Evolutionary conservation across 257 asterid genomes (phyloP).

Genomic region (Capsicum baccatum): DNA sequence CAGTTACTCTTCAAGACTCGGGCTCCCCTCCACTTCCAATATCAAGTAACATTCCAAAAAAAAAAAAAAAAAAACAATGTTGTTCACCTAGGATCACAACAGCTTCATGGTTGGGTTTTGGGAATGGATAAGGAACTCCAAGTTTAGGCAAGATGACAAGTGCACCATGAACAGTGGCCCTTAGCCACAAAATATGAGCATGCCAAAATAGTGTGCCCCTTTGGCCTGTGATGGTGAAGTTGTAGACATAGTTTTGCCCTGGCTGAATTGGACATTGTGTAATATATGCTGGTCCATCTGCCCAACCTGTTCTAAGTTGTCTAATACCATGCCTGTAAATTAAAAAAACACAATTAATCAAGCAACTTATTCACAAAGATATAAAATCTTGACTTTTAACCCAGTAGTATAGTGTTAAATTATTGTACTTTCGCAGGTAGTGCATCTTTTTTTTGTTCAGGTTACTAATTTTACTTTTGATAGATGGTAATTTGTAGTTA

Average conservation of each 20-base stretch:
- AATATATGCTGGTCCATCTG: conserved; percentile 95
- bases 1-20: too few species aligned
- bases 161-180: conserved; percentile 89
- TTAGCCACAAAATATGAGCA: conserved; percentile 85
- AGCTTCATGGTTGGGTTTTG: conserved; percentile 83
- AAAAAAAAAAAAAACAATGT: neutral
- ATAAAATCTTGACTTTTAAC: neutral
- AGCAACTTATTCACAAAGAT: neutral
- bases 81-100: conserved; percentile 69
- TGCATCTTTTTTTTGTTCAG: neutral
- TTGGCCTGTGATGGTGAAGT: conserved; percentile 86
- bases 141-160: conserved; percentile 80
- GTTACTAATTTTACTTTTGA: neutral
- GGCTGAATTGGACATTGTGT: conserved; percentile 93
- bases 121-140: conserved; percentile 89
- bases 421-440: neutral
- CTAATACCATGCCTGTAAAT: conserved; percentile 79
- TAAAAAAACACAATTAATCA: neutral
- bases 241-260: conserved; percentile 74
- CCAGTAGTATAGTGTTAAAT: neutral
- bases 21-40: neutral
- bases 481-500: neutral
- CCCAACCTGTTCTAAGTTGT: conserved; percentile 91
- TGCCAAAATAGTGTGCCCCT: conserved; percentile 94
- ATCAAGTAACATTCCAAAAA: neutral